A percentile compares a stretch with the other conserved stretches of the same genome.
Evolutionary conservation across 2,329 filamentous ascomycete genomes (phyloP).

Genomic region (Verticillium tricorpus): DNA sequence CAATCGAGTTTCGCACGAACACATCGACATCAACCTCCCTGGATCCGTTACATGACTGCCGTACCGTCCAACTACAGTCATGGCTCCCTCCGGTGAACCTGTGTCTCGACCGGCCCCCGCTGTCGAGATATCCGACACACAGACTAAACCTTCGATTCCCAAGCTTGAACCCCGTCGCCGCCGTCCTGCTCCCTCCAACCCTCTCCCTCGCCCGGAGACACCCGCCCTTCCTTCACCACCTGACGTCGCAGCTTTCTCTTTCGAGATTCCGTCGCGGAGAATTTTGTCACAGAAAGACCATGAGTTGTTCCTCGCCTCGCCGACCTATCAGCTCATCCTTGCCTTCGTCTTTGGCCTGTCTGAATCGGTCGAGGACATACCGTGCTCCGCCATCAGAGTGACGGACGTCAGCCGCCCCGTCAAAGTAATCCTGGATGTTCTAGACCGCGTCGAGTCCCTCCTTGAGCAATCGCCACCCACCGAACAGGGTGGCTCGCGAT

Average conservation of each 20-base stretch:
- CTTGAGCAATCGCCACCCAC: slow-evolving; percentile 70
- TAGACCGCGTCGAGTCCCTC: slow-evolving; percentile 64
- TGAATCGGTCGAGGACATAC: slow-evolving; percentile 70
- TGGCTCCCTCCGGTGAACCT: slow-evolving; percentile 8
- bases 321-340: slow-evolving; percentile 69
- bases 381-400: slow-evolving; percentile 59
- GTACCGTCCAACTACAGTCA: background rate
- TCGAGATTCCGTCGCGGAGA: slow-evolving; percentile 65
- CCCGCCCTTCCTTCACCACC: slow-evolving; percentile 68
- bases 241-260: slow-evolving; percentile 54
- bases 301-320: slow-evolving; percentile 71
- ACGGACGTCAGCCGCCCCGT: slow-evolving; percentile 54
- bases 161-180: slow-evolving; percentile 63
- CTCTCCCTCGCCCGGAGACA: slow-evolving; percentile 66
- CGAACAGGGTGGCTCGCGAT: slow-evolving; percentile 83
- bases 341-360: slow-evolving; percentile 84
- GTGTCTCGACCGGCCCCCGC: slow-evolving; percentile 14
- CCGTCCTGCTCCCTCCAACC: slow-evolving; percentile 45
- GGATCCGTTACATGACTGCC: background rate
- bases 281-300: slow-evolving; percentile 82
- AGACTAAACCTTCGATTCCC: slow-evolving; percentile 50
- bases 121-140: slow-evolving; percentile 19
- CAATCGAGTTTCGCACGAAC: too few species aligned
- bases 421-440: slow-evolving; percentile 60
- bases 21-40: too few species aligned